Evolutionary conservation across 2,329 filamentous ascomycete genomes (phyloP).

Genomic region (Chalaropsis ovoidea): DNA sequence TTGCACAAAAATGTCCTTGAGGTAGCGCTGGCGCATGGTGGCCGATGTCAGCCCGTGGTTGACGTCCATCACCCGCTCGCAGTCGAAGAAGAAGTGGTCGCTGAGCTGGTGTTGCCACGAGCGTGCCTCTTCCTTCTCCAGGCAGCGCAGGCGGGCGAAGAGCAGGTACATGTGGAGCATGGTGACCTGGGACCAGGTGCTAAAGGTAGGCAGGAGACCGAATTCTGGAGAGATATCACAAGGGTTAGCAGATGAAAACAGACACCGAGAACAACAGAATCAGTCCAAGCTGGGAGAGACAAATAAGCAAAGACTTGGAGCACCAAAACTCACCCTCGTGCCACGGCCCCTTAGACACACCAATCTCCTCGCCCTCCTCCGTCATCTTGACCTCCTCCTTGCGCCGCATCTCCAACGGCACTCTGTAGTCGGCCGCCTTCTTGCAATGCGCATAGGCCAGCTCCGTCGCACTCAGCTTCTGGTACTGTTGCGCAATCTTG

Average conservation of each 20-base stretch:
- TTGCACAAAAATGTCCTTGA: conserved; percentile 85
- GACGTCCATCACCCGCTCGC: conserved; percentile 72
- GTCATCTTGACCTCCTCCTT: conserved; percentile 59
- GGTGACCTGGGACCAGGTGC: conserved; percentile 89
- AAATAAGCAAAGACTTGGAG: background rate
- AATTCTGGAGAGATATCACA: conserved; percentile 47
- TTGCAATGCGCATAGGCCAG: conserved; percentile 67
- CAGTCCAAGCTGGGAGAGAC: background rate
- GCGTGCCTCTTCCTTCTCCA: conserved; percentile 57
- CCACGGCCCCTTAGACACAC: conserved; percentile 67
- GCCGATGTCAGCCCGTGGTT: conserved; percentile 60
- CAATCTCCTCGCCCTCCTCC: conserved; percentile 71
- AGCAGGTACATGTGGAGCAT: conserved; percentile 95
- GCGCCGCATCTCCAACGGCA: conserved; percentile 56
- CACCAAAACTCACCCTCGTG: conserved; percentile 54
- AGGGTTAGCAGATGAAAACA: conserved; percentile 11
- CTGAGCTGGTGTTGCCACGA: conserved; percentile 83
- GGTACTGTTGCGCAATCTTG: conserved; percentile 36
- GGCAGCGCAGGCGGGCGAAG: conserved; percentile 68
- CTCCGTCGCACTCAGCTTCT: conserved; percentile 70
- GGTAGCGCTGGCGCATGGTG: conserved; percentile 51
- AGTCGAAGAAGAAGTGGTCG: conserved; percentile 90
- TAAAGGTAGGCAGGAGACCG: conserved; percentile 75
- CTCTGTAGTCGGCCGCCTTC: conserved; percentile 62
- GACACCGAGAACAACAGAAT: background rate